phyloP scores from a whole-genome alignment of 345 rosid species.

The Populus deltoides region DNA sequence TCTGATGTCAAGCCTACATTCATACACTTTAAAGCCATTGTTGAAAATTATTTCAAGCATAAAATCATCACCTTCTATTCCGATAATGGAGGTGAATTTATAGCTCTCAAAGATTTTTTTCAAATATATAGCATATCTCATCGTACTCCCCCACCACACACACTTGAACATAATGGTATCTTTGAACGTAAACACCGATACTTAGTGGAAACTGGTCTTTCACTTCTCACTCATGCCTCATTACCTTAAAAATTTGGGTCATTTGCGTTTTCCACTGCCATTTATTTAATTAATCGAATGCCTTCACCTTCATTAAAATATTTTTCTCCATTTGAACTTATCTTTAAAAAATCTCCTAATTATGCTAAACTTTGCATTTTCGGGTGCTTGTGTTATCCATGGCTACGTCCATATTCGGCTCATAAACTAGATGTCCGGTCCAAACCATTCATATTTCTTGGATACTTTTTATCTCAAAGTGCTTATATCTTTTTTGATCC shows the following conservation, averaged over 20 bases:
- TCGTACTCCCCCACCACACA: background rate
- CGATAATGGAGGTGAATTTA: background rate
- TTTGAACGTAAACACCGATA: background rate
- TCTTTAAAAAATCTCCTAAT: rapidly evolving
- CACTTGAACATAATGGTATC: background rate
- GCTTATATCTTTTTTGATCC: background rate
- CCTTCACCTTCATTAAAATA: background rate
- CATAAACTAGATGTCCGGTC: background rate
- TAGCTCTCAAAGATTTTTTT: background rate
- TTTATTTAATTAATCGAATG: background rate
- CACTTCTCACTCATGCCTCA: background rate
- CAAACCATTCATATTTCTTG: background rate
- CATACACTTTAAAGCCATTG: background rate
- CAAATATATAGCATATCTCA: background rate
- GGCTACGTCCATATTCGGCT: background rate
- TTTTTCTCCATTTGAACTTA: rapidly evolving
- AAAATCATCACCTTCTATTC: background rate
- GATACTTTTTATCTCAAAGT: background rate
- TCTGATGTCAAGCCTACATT: background rate
- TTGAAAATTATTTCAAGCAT: background rate
- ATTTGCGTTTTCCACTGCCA: background rate
- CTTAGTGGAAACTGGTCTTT: background rate
- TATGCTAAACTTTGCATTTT: background rate
- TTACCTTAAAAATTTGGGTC: background rate
- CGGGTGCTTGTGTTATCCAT: background rate